These are phyloP conservation scores for Chenopodium suecicum DNA, from an alignment of 148 eudicot species.

Conservation along the genomic window DNA sequence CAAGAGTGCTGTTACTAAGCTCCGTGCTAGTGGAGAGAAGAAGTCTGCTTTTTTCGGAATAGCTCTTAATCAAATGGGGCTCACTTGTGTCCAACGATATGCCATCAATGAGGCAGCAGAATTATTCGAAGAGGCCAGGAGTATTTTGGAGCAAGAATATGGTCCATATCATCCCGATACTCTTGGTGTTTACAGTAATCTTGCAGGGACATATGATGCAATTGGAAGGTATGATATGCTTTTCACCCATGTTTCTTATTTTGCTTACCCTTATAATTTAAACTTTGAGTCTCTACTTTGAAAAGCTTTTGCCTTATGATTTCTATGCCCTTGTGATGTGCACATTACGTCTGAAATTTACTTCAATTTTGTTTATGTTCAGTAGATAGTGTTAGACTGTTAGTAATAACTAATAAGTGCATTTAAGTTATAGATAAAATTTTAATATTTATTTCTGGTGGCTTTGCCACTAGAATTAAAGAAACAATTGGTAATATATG, in stretches of 20 bases:
- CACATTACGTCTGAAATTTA: neutral
- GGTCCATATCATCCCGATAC: conserved; percentile 96
- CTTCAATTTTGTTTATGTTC: neutral
- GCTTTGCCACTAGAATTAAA: neutral
- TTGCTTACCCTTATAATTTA: too few species aligned
- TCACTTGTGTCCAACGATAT: conserved; percentile 88
- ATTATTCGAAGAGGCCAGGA: conserved; percentile 88
- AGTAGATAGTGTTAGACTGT: conserved; percentile 4
- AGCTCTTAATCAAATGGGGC: conserved; percentile 97
- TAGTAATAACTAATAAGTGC: neutral
- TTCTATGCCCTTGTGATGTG: neutral
- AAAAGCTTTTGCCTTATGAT: neutral
- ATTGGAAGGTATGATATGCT: conserved; percentile 69
- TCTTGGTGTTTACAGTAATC: conserved; percentile 95
- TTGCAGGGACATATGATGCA: conserved; percentile 97
- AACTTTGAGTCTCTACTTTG: neutral
- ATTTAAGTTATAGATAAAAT: neutral
- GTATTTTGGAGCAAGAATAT: conserved; percentile 76
- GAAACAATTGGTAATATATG: neutral
- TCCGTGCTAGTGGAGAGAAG: conserved; percentile 86
- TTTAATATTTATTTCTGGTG: neutral
- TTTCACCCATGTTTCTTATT: neutral
- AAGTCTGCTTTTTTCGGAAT: conserved; percentile 94
- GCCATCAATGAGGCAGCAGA: conserved; percentile 79
- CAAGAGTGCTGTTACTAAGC: conserved; percentile 65